Conservation (phyloP, 140 eudicot genomes). For the Senecio squalidus region DNA sequence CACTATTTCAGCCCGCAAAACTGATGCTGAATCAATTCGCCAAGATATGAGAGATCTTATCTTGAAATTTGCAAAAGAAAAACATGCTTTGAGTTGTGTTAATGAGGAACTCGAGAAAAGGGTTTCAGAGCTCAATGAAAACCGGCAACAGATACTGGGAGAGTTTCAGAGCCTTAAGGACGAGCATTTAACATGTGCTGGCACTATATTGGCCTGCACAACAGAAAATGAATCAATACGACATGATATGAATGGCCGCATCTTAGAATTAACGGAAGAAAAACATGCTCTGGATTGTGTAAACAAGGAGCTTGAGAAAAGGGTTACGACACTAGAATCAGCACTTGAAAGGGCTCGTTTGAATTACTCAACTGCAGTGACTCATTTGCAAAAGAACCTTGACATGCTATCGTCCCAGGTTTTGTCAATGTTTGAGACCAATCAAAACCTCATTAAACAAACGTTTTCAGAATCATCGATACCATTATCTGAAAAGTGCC, state of each 20-base stretch:
- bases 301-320: constrained; percentile 24
- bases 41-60: constrained; percentile 48
- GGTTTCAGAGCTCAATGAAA: constrained; percentile 28
- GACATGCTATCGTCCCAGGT: constrained; percentile 78
- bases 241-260: constrained; percentile 7
- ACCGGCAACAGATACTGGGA: constrained; percentile 11
- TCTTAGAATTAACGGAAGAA: constrained; percentile 12
- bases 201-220: constrained; percentile 15
- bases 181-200: constrained; percentile 25
- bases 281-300: constrained; percentile 14
- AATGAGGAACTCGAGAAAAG: constrained; percentile 65
- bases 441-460: constrained; percentile 66
- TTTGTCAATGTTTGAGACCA: constrained; percentile 77
- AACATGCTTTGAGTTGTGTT: constrained; percentile 35
- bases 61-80: constrained; percentile 44
- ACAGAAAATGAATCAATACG: constrained; percentile 14
- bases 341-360: constrained; percentile 75
- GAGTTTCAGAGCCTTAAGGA: constrained; percentile 14
- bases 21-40: constrained; percentile 49
- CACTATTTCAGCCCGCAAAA: constrained; percentile 40
- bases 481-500: constrained; percentile 8
- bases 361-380: constrained; percentile 84
- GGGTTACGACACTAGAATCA: constrained; percentile 41
- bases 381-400: constrained; percentile 77
- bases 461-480: constrained; percentile 49